These are phyloP conservation scores for Geosmithia morbida DNA, from an alignment of 2,329 filamentous ascomycete species.

Conservation along the genomic window DNA sequence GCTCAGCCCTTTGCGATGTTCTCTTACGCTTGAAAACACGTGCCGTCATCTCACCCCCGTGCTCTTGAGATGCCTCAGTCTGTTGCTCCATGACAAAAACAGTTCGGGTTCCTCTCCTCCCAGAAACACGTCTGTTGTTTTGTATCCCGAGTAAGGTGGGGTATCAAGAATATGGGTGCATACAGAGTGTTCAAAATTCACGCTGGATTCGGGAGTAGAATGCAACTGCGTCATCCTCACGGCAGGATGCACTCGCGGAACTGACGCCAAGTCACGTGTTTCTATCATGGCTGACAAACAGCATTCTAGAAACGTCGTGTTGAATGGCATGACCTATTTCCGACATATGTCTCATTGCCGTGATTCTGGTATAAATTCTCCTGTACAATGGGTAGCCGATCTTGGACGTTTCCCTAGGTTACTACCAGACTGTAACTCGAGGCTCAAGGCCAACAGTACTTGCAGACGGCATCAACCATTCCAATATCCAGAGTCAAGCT, in stretches of 20 bases:
- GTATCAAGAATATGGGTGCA: neutral
- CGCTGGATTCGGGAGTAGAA: neutral
- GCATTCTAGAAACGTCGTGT: neutral
- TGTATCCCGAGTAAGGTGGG: neutral
- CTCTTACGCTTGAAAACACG: neutral
- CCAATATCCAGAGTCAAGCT: too few species aligned
- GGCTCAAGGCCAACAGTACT: too few species aligned
- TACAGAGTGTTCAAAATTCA: neutral
- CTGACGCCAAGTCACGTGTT: constrained; percentile 22
- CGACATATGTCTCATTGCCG: neutral
- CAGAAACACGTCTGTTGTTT: neutral
- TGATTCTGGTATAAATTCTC: neutral
- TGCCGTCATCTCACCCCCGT: neutral
- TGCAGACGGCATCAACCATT: too few species aligned
- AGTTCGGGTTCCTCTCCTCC: neutral
- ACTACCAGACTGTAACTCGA: too few species aligned
- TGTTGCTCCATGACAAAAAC: neutral
- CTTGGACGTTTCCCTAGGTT: too few species aligned
- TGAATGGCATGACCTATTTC: neutral
- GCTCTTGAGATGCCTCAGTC: neutral
- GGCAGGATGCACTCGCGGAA: constrained; percentile 9
- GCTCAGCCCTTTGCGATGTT: neutral
- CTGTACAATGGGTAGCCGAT: too few species aligned
- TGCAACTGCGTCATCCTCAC: constrained; percentile 4
- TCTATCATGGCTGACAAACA: neutral